These are phyloP conservation scores for Lactarius trivialis DNA, from an alignment of 768 basidiomycete genomes.

Conservation along the genomic window DNA sequence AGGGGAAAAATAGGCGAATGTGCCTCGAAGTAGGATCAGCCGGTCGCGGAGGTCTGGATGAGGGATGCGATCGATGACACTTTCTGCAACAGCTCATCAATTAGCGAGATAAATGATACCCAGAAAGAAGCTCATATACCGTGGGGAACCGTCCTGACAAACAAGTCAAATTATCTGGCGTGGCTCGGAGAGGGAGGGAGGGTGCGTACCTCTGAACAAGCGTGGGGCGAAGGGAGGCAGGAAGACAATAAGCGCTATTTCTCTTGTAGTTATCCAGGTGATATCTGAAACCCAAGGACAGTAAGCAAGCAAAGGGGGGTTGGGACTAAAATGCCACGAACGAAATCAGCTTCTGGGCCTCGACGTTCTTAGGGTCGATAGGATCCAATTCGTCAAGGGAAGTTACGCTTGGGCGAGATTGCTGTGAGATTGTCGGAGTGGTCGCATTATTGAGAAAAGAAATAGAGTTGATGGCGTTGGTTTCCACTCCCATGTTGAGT, in stretches of 20 bases:
- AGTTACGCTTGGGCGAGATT: constrained; percentile 27
- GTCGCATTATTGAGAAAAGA: constrained; percentile 34
- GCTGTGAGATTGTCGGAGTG: constrained; percentile 30
- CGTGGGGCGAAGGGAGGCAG: constrained; percentile 81
- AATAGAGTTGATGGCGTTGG: constrained; percentile 41
- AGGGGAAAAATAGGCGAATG: not conserved
- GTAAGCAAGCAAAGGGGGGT: not conserved
- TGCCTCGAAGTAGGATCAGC: constrained; percentile 83
- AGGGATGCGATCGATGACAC: constrained; percentile 83
- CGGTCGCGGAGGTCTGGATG: constrained; percentile 88
- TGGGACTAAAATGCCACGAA: constrained; percentile 30
- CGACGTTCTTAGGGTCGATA: constrained; percentile 65
- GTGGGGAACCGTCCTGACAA: constrained; percentile 65
- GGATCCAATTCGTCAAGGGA: constrained; percentile 43
- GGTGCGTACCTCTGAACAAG: constrained; percentile 69
- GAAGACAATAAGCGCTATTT: constrained; percentile 82
- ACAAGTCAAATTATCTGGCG: constrained; percentile 10
- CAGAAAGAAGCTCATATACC: constrained; percentile 39
- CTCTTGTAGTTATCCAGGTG: constrained; percentile 87
- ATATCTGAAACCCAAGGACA: constrained; percentile 44
- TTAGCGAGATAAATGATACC: not conserved
- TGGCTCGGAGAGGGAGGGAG: not conserved
- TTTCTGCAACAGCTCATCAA: constrained; percentile 45
- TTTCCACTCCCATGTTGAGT: constrained; percentile 52
- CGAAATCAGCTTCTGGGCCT: constrained; percentile 81